Conservation (phyloP, 768 basidiomycete genomes). For the Hygrophorus pudorinus region DNA sequence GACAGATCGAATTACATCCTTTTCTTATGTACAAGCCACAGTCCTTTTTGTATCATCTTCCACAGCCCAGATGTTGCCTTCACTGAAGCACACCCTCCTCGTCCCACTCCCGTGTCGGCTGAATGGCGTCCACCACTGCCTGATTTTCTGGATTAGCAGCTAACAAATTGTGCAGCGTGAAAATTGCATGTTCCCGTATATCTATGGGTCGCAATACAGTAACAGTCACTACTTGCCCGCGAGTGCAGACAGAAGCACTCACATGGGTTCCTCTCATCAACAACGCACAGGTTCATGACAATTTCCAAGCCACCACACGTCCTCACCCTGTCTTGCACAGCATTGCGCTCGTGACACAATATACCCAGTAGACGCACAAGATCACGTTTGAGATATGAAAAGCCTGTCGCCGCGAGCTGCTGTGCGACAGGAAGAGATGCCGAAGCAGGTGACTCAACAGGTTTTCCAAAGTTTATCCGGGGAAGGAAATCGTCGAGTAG, state of each 20-base stretch:
- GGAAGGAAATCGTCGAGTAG: slow-evolving; percentile 78
- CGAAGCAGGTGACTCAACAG: slow-evolving; percentile 26
- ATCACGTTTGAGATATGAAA: slow-evolving; percentile 80
- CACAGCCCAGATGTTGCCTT: slow-evolving; percentile 1
- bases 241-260: slow-evolving; percentile 33
- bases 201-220: slow-evolving; percentile 32
- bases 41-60: slow-evolving; percentile 4
- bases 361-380: slow-evolving; percentile 83
- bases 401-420: slow-evolving; percentile 43
- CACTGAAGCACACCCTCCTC: slow-evolving; percentile 41
- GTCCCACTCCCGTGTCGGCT: slow-evolving; percentile 51
- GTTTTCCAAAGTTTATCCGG: slow-evolving; percentile 71
- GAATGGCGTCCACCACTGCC: slow-evolving; percentile 61
- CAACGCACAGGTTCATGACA: slow-evolving; percentile 80
- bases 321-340: slow-evolving; percentile 68
- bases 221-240: slow-evolving; percentile 6
- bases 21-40: neutral
- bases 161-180: slow-evolving; percentile 72
- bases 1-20: slow-evolving; percentile 14
- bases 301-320: slow-evolving; percentile 65
- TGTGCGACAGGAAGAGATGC: slow-evolving; percentile 18
- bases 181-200: slow-evolving; percentile 85
- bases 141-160: slow-evolving; percentile 75
- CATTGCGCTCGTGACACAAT: slow-evolving; percentile 51
- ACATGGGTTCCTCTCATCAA: slow-evolving; percentile 93